Base-by-base conservation (phyloP, 2,329 filamentous ascomycete species). In the Phialophora macrospora region DNA sequence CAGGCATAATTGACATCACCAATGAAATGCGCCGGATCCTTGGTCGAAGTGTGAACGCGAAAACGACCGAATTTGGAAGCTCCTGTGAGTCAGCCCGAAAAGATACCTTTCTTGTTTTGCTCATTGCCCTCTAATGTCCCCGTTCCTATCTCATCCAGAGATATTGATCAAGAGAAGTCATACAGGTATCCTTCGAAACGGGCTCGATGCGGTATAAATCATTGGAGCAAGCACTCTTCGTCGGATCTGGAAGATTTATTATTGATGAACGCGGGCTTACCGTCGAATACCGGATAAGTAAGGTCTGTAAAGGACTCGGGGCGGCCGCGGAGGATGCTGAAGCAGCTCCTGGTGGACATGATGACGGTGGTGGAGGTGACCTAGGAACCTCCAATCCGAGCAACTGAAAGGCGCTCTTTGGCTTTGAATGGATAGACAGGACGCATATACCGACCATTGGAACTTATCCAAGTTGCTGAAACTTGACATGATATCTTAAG, bases 201-300 rank as follows among this genome's bases (percentile, higher is more conserved):
- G 79, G 79, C n/a, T 74, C 78, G 54, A 75, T 76, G 61, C 73
- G 74, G 59, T 78, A 80, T 68, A 80, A 80, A 67, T 73, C 73
- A 6, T 75, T 81, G 7, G 80, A 81, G 62, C 75, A 72, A 55
- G 71, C 74, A 2, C 73, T 79, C 2, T 81, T 79, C 62, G 78
- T 80, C 28, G 79, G 73, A 3, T 72, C 77, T 41, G 79, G 79
- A 12, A 76, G 75, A 9, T 80, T 81, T 71, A 59, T 76, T 4
- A 71, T 78, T 38, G 58, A 57, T 55, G 49, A 55, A n/a, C 54
- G 51, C 11, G 55, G 58, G 20, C 44, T 69, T 54, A 62, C 56
- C 24, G 78, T 80, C 20, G 79, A 81, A 69, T 81, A 81, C 66
- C 76, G 77, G 52, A 75, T 81, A 63, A 77, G 79, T 67, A 60